Conservation (phyloP, 2,329 filamentous ascomycete species). For the Pseudogymnoascus sp. region DNA sequence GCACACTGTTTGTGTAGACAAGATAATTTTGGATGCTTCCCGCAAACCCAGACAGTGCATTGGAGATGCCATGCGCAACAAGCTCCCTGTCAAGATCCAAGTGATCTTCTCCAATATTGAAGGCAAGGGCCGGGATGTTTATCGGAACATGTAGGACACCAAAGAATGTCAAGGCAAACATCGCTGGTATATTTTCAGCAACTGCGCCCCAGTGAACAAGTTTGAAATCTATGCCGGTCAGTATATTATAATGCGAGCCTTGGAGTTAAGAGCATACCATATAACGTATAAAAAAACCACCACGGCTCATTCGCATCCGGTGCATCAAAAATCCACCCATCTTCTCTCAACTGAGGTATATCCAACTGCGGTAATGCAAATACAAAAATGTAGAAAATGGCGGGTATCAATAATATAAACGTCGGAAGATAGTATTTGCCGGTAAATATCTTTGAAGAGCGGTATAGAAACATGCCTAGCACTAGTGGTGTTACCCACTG, state of each 20-base stretch:
- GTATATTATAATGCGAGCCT: constrained; percentile 15
- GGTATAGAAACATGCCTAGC: constrained; percentile 69
- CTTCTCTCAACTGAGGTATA: constrained; percentile 57
- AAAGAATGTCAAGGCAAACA: constrained; percentile 96
- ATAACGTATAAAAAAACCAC: constrained; percentile 96
- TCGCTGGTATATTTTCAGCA: constrained; percentile 77
- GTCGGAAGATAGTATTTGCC: constrained; percentile 80
- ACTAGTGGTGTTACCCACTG: constrained; percentile 78
- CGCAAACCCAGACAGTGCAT: constrained; percentile 75
- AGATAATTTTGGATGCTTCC: constrained; percentile 96
- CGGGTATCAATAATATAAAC: constrained; percentile 75
- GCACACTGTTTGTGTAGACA: constrained; percentile 94
- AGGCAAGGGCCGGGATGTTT: constrained; percentile 88
- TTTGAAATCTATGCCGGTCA: constrained; percentile 56
- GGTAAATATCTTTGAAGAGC: constrained; percentile 66
- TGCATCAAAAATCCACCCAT: constrained; percentile 87
- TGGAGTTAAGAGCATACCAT: constrained; percentile 53
- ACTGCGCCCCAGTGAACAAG: constrained; percentile 79
- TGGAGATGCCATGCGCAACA: constrained; percentile 87
- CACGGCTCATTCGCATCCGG: constrained; percentile 82
- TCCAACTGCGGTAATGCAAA: constrained; percentile 60
- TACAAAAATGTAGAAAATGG: constrained; percentile 72
- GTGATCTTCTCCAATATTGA: constrained; percentile 87
- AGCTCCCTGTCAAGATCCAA: constrained; percentile 85
- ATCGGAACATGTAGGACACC: constrained; percentile 95